Evolutionary conservation across 2,329 filamentous ascomycete species (phyloP).

Genomic region (Macroventuria anomochaeta): DNA sequence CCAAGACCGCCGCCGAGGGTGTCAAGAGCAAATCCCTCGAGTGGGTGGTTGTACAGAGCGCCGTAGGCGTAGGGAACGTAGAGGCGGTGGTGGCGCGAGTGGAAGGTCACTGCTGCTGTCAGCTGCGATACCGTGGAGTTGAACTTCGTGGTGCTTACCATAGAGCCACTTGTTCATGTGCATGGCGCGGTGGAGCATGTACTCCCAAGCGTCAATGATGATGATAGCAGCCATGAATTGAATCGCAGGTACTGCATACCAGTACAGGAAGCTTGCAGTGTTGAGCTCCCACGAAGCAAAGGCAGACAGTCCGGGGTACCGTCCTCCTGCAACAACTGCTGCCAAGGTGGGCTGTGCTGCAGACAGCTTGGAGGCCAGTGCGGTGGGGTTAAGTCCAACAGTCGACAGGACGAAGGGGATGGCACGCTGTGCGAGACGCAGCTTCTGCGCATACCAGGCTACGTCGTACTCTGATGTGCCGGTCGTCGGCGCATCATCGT

Average conservation of each 20-base stretch:
- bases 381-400: slow-evolving; percentile 76
- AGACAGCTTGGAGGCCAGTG: slow-evolving; percentile 77
- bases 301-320: slow-evolving; percentile 77
- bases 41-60: slow-evolving; percentile 93
- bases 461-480: slow-evolving; percentile 87
- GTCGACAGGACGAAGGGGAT: slow-evolving; percentile 74
- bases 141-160: slow-evolving; percentile 63
- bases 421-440: slow-evolving; percentile 79
- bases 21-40: slow-evolving; percentile 93
- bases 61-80: slow-evolving; percentile 98
- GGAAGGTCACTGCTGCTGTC: slow-evolving; percentile 72
- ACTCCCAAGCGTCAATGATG: slow-evolving; percentile 95
- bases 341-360: slow-evolving; percentile 75
- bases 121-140: background rate
- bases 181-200: slow-evolving; percentile 95
- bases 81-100: slow-evolving; percentile 93
- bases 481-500: slow-evolving; percentile 74
- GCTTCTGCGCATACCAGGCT: slow-evolving; percentile 84
- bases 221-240: slow-evolving; percentile 78
- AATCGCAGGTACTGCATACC: slow-evolving; percentile 73
- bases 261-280: slow-evolving; percentile 79
- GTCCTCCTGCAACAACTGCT: slow-evolving; percentile 77
- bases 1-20: slow-evolving; percentile 84
- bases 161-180: slow-evolving; percentile 98
- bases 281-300: slow-evolving; percentile 85